These are phyloP conservation scores for Suillus hirtellus DNA, from an alignment of 768 basidiomycete genomes.

Conservation along the genomic window DNA sequence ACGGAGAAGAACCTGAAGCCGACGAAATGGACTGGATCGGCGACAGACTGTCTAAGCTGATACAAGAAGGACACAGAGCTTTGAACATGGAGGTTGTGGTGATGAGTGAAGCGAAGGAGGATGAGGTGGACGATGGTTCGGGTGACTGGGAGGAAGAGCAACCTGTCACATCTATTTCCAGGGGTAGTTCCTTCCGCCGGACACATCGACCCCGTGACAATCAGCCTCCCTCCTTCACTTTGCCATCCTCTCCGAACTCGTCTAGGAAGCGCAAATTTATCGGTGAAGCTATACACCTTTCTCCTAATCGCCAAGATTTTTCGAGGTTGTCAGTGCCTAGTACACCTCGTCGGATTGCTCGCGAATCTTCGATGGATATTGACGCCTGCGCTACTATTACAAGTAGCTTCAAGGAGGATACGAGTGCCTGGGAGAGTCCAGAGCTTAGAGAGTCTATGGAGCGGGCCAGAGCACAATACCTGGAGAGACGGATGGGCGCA, in stretches of 20 bases:
- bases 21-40: slow-evolving; percentile 83
- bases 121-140: slow-evolving; percentile 74
- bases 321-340: slow-evolving; percentile 17
- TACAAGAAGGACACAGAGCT: slow-evolving; percentile 78
- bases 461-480: slow-evolving; percentile 49
- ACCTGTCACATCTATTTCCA: slow-evolving; percentile 25
- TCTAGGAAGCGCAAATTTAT: slow-evolving; percentile 38
- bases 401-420: slow-evolving; percentile 44
- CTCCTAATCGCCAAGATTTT: slow-evolving; percentile 23
- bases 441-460: slow-evolving; percentile 75
- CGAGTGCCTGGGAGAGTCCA: slow-evolving; percentile 56
- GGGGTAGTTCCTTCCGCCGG: slow-evolving; percentile 27
- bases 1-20: slow-evolving; percentile 39
- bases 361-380: slow-evolving; percentile 39
- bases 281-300: slow-evolving; percentile 19
- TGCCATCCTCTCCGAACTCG: slow-evolving; percentile 28
- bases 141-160: slow-evolving; percentile 75
- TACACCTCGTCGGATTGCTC: slow-evolving; percentile 19
- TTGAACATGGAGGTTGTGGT: slow-evolving; percentile 78
- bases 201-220: slow-evolving; percentile 23
- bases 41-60: slow-evolving; percentile 63
- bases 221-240: slow-evolving; percentile 30
- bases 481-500: slow-evolving; percentile 16
- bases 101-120: slow-evolving; percentile 70
- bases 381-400: slow-evolving; percentile 24